Conservation (phyloP, 192 early-diverging fungal species). For the Thamnidium elegans region DNA sequence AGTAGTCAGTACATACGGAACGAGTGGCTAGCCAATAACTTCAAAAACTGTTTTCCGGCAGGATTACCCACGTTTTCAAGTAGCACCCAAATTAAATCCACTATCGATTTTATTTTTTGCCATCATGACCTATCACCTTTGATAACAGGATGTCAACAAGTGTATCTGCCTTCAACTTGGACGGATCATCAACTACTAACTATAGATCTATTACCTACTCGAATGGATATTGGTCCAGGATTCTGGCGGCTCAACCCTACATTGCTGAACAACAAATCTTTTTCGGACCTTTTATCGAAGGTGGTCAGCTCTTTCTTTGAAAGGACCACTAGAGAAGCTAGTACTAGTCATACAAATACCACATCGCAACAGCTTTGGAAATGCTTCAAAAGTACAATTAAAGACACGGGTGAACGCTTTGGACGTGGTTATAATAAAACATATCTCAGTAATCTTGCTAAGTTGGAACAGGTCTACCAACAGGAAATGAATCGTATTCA, state of each 20-base stretch:
- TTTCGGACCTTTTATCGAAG: neutral
- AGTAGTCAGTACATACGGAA: neutral
- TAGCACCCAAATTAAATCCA: neutral
- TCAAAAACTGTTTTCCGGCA: neutral
- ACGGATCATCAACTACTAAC: neutral
- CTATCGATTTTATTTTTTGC: neutral
- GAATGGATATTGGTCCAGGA: neutral
- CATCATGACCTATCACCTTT: too few species aligned
- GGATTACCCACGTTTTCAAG: neutral
- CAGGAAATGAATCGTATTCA: neutral
- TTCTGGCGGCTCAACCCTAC: neutral
- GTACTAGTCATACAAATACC: too few species aligned
- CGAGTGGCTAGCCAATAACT: neutral
- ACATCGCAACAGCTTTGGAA: neutral
- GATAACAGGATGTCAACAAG: neutral
- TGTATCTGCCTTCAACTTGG: neutral
- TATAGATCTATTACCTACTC: neutral
- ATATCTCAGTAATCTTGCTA: neutral
- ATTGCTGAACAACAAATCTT: neutral
- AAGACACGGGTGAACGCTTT: neutral
- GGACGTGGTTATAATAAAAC: neutral
- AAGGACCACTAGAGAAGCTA: too few species aligned
- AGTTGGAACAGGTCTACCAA: neutral
- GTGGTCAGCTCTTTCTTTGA: neutral
- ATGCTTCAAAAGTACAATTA: neutral